Conservation (phyloP, 73 alveolate species). For the Halteria grandinella region DNA sequence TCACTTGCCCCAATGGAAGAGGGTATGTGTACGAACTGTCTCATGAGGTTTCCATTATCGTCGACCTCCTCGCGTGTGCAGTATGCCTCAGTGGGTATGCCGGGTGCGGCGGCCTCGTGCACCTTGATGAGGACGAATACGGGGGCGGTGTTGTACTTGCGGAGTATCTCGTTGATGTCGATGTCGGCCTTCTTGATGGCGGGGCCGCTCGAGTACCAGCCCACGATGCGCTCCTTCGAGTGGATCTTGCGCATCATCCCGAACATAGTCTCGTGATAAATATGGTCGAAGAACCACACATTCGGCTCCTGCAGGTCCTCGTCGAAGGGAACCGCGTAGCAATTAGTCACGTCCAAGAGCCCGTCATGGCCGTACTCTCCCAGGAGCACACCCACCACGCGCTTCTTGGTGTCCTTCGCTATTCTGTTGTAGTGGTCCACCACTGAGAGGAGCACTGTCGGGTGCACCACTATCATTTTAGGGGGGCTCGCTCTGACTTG, state of each 20-base stretch:
- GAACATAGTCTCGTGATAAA: constrained; percentile 97
- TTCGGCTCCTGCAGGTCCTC: constrained; percentile 98
- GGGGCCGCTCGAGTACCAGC: constrained; percentile 99
- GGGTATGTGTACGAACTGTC: constrained; percentile 88
- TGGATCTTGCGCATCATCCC: constrained; percentile 97
- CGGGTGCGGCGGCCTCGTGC: constrained; percentile 88
- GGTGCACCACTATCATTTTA: constrained; percentile 91
- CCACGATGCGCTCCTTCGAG: constrained; percentile 97
- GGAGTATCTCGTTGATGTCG: constrained; percentile 96
- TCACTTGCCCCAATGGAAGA: constrained; percentile 92
- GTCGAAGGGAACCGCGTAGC: constrained; percentile 99
- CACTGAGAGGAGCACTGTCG: constrained; percentile 94
- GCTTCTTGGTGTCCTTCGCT: constrained; percentile 93
- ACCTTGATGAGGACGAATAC: constrained; percentile 94
- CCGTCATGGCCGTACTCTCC: constrained; percentile 93
- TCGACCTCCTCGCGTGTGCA: constrained; percentile 92
- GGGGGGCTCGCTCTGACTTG: constrained; percentile 49
- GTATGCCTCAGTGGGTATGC: constrained; percentile 96
- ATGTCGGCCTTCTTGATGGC: constrained; percentile 97
- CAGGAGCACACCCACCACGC: constrained; percentile 98
- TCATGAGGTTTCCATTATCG: constrained; percentile 88
- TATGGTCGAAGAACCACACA: constrained; percentile 99
- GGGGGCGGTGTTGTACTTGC: constrained; percentile 94
- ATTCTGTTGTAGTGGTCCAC: constrained; percentile 99
- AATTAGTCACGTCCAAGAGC: constrained; percentile 96